phyloP scores from a whole-genome alignment of 257 asterid genomes.

The Gentiana macrophylla region DNA sequence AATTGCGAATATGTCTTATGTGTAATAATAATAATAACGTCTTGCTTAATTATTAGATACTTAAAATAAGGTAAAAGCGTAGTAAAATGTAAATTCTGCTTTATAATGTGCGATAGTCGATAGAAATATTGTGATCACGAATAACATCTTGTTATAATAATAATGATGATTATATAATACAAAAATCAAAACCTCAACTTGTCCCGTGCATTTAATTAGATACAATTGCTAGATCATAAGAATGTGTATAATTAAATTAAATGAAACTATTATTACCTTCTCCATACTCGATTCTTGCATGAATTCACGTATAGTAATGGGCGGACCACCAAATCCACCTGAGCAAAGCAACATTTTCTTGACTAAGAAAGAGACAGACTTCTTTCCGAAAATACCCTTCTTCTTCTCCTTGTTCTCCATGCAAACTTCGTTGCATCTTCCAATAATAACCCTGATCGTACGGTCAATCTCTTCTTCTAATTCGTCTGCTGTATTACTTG shows the following conservation, averaged over 20 bases:
- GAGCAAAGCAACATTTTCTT: conserved; percentile 80
- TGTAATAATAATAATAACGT: too few species aligned
- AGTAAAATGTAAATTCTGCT: too few species aligned
- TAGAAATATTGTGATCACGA: too few species aligned
- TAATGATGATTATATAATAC: too few species aligned
- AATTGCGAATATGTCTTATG: too few species aligned
- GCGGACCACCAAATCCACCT: conserved; percentile 52
- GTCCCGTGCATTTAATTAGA: background rate
- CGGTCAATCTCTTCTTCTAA: conserved; percentile 85
- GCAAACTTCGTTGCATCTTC: conserved; percentile 76
- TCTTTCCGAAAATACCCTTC: conserved; percentile 34
- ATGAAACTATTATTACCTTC: conserved; percentile 36
- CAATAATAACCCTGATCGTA: conserved; percentile 74
- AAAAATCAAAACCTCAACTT: too few species aligned
- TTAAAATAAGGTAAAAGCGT: too few species aligned
- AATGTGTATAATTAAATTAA: too few species aligned
- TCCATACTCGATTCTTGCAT: conserved; percentile 92
- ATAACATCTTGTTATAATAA: too few species aligned
- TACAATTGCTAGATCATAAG: too few species aligned
- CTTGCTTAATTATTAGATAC: too few species aligned
- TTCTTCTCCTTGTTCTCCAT: conserved; percentile 37
- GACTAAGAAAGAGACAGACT: conserved; percentile 61
- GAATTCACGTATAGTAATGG: conserved; percentile 46
- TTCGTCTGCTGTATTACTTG: conserved; percentile 18
- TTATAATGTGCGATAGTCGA: too few species aligned